Evolutionary conservation across 768 basidiomycete genomes (phyloP).

Genomic region (Mycena maculata): DNA sequence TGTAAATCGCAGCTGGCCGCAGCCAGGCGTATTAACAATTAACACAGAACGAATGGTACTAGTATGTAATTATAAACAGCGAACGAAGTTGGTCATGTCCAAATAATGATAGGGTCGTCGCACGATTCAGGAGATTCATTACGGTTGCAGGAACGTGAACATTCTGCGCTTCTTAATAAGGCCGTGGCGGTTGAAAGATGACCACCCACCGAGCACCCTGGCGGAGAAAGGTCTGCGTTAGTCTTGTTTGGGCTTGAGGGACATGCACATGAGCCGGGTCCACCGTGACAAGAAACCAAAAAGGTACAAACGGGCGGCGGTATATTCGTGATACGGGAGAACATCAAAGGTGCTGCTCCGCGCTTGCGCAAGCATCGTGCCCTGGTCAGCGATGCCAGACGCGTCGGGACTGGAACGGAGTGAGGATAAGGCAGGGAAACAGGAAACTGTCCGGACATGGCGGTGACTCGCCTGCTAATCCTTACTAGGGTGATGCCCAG

Average conservation of each 20-base stretch:
- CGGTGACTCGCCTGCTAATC: conserved; percentile 74
- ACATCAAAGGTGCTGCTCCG: conserved; percentile 85
- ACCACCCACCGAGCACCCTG: conserved; percentile 64
- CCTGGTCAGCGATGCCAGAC: conserved; percentile 67
- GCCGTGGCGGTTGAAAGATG: conserved; percentile 40
- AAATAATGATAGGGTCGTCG: conserved; percentile 3
- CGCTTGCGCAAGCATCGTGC: conserved; percentile 76
- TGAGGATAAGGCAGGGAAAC: conserved; percentile 22
- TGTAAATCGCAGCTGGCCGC: conserved; percentile 27
- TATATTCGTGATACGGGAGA: conserved; percentile 76
- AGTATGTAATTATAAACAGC: conserved; percentile 27
- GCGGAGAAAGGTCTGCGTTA: conserved; percentile 64
- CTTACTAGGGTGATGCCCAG: conserved; percentile 79
- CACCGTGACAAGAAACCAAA: conserved; percentile 18
- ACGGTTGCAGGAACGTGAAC: background rate
- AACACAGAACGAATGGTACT: conserved; percentile 30
- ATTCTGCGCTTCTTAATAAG: no score
- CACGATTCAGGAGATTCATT: conserved; percentile 1
- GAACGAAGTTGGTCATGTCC: conserved; percentile 31
- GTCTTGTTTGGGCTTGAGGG: conserved; percentile 55
- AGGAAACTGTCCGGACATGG: conserved; percentile 32
- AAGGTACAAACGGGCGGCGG: conserved; percentile 76
- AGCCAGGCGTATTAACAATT: conserved; percentile 28
- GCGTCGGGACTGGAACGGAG: conserved; percentile 56
- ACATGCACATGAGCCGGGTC: conserved; percentile 27